A percentile compares a stretch with the other conserved stretches of the same genome.
These are phyloP conservation scores for Leccinum proliferum DNA, from an alignment of 1,284 basidiomycete genomes.

Conservation along the genomic window DNA sequence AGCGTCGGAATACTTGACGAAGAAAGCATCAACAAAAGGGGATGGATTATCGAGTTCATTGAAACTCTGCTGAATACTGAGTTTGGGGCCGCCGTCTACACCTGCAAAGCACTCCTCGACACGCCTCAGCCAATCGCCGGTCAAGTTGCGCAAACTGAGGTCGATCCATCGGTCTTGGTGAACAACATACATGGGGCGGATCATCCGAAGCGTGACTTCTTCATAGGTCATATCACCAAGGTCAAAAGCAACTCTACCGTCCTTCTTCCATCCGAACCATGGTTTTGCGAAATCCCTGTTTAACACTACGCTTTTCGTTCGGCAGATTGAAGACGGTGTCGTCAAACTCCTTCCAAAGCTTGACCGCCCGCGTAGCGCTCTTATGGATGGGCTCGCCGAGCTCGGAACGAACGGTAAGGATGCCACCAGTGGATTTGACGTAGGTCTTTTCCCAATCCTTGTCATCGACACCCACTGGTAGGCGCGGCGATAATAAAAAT, in stretches of 20 bases:
- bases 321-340: conserved; percentile 92
- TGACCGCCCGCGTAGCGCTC: conserved; percentile 94
- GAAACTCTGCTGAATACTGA: conserved; percentile 90
- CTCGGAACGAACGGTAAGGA: conserved; percentile 96
- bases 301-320: conserved; percentile 88
- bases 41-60: conserved; percentile 79
- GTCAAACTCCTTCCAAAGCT: conserved; percentile 98
- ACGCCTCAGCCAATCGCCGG: conserved; percentile 95
- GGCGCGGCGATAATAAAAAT: conserved; percentile 89
- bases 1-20: conserved; percentile 79
- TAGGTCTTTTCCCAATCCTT: conserved; percentile 95
- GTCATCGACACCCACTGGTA: conserved; percentile 80
- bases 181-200: conserved; percentile 88
- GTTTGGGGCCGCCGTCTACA: conserved; percentile 76
- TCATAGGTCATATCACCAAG: conserved; percentile 98
- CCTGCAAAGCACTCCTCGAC: conserved; percentile 98
- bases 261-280: conserved; percentile 96
- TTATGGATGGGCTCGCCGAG: conserved; percentile 99
- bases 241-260: conserved; percentile 79
- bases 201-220: conserved; percentile 89
- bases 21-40: conserved; percentile 79
- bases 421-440: conserved; percentile 89
- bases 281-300: conserved; percentile 97
- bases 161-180: conserved; percentile 96
- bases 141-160: conserved; percentile 87